Percentiles rank a stretch among this genome's conserved stretches.
These are phyloP conservation scores for Aureobasidium subglaciale DNA, from an alignment of 2,329 filamentous ascomycete genomes.

Conservation along the genomic window DNA sequence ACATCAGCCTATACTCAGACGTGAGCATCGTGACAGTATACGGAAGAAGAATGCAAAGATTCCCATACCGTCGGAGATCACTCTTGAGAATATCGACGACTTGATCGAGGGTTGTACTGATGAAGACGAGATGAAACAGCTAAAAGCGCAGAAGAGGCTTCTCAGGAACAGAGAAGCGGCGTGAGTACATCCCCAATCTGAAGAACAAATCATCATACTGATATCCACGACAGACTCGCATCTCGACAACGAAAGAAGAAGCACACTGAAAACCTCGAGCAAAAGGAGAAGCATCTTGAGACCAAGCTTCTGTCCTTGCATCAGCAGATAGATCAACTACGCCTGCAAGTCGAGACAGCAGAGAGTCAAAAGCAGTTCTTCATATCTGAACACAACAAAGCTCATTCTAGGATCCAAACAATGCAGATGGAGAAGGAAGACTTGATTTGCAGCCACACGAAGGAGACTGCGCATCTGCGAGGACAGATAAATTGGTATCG, in stretches of 20 bases:
- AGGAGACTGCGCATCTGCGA: constrained; percentile 83
- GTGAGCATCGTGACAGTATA: constrained; percentile 63
- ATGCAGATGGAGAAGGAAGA: constrained; percentile 85
- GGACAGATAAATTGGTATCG: constrained; percentile 84
- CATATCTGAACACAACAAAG: constrained; percentile 65
- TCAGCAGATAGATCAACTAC: constrained; percentile 64
- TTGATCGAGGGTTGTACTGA: constrained; percentile 82
- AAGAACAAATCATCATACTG: constrained; percentile 17
- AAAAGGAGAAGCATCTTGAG: constrained; percentile 90
- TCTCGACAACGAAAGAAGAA: constrained; percentile 97
- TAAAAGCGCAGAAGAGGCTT: constrained; percentile 96
- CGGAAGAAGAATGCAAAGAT: constrained; percentile 99
- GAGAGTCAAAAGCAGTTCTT: constrained; percentile 37
- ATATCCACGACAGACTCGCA: constrained; percentile 60
- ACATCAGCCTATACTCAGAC: constrained; percentile 58
- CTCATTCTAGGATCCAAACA: constrained; percentile 66
- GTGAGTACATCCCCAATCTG: constrained; percentile 55
- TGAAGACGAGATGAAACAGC: constrained; percentile 91
- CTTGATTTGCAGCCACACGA: constrained; percentile 77
- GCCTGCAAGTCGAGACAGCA: constrained; percentile 40
- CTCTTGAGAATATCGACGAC: constrained; percentile 88
- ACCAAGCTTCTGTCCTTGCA: constrained; percentile 70
- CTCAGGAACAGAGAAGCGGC: constrained; percentile 93
- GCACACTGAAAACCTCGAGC: constrained; percentile 92
- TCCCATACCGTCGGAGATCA: constrained; percentile 90